These are phyloP conservation scores for Fusarium setosum DNA, from an alignment of 2,329 filamentous ascomycete species.

Conservation along the genomic window DNA sequence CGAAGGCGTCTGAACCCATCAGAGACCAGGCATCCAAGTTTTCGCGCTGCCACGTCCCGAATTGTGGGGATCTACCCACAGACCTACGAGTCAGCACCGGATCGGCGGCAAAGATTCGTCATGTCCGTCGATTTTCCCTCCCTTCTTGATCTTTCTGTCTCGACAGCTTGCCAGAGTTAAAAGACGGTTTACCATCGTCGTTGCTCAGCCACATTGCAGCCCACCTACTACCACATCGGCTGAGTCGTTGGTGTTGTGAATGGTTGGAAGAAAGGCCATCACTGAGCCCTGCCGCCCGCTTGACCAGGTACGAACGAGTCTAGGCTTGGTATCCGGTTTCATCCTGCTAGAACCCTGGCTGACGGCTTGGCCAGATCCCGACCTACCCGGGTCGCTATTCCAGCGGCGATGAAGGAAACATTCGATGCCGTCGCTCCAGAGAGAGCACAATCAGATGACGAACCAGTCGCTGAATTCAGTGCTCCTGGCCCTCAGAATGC, in stretches of 20 bases:
- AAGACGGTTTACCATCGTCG: too few relatives aligned
- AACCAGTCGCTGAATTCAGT: neutral
- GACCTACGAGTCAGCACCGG: neutral
- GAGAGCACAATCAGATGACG: neutral
- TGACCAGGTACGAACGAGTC: neutral
- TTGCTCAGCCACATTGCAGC: too few relatives aligned
- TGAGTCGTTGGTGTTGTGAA: too few relatives aligned
- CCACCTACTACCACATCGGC: too few relatives aligned
- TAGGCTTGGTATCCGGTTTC: neutral
- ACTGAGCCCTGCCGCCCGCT: neutral
- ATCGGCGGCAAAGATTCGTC: neutral
- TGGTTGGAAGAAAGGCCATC: too few relatives aligned
- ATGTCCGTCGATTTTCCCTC: too few relatives aligned
- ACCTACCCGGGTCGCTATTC: neutral
- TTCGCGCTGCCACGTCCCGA: constrained; percentile 14
- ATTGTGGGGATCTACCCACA: constrained; percentile 3
- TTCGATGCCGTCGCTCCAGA: neutral
- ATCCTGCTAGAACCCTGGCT: rapidly evolving
- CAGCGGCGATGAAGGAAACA: constrained; percentile 5
- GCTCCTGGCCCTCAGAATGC: constrained; percentile 22
- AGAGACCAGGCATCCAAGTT: too few relatives aligned
- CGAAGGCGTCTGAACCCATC: too few relatives aligned
- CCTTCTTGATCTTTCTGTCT: too few relatives aligned
- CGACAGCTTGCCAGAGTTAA: too few relatives aligned
- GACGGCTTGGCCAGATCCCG: neutral